Evolutionary conservation across 257 asterid species (phyloP), one percentile per base, ranked within the genome.

Genomic region (Cynanchum wilfordii): DNA sequence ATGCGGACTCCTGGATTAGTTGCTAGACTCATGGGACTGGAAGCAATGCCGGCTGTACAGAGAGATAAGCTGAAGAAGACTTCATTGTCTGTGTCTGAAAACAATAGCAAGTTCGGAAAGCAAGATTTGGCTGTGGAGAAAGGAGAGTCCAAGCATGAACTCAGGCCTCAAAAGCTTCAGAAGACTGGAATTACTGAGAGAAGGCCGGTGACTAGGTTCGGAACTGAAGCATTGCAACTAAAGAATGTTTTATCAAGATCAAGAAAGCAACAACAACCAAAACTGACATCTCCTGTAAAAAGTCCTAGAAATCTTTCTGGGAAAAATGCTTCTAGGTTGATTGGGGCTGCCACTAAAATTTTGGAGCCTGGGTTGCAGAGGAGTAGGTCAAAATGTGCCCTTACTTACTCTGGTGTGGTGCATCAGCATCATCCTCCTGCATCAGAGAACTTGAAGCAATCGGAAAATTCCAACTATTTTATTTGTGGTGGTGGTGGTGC

Each of bases 1-100:
- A 84, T 73, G 80, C 85, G 92, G 70, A 79, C 84, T 1, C 99
- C 99, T 6, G 84, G 96, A 13, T 78, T 92, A 87, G 91, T 95
- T 74, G 99, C 98, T 47, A 82, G 96, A 86, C 98, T 95, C 75
- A 95, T 95, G 99, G 99, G 98, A 7, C 79, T 95, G 81, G 99
- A 95, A 16, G 88, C 96, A 27, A 85, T 95, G 89, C 99, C 99
- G 0, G 77, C 88, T 19, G 73, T 69, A 36, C 87, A 84, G 12
- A 60, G 78, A n/a, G 87, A 82, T 33, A 87, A 82, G 65, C 60
- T 84, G 15, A 90, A 85, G 81, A 86, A 81, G 76, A 75, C 40
- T 67, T 44, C 78, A 25, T 59, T 70, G 13, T 79, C 89, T 67
- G 81, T 60, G 45, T 25, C 44, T 59, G 85, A 47, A n/a, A 73